These are phyloP conservation scores for Colletotrichum lentis DNA, from an alignment of 2,329 filamentous ascomycete species.

Conservation along the genomic window DNA sequence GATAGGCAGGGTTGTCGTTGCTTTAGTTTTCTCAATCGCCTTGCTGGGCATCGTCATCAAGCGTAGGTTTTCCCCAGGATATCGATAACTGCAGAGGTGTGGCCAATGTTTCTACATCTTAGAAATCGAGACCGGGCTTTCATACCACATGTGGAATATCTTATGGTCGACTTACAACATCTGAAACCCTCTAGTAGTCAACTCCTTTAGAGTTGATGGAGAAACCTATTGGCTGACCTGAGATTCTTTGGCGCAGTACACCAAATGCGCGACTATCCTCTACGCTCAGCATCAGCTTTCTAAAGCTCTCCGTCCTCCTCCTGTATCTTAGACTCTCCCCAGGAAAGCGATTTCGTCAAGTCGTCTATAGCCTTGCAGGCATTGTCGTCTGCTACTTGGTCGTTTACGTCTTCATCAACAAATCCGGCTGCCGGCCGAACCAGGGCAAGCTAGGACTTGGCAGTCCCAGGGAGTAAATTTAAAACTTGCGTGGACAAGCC, in stretches of 20 bases:
- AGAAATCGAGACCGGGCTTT: conserved; percentile 44
- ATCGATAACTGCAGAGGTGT: background rate
- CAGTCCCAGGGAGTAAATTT: background rate
- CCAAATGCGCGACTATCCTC: conserved; percentile 3
- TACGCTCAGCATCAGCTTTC: conserved; percentile 31
- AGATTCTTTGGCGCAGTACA: background rate
- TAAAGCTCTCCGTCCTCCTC: conserved; percentile 32
- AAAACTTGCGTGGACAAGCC: conserved; percentile 20
- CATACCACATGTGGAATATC: conserved; percentile 45
- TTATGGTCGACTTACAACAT: conserved; percentile 13
- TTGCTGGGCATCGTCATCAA: conserved; percentile 41
- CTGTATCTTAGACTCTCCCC: conserved; percentile 26
- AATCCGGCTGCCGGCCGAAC: conserved; percentile 14
- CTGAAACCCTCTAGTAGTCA: background rate
- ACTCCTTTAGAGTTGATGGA: background rate
- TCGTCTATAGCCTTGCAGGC: conserved; percentile 42
- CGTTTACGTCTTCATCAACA: conserved; percentile 35
- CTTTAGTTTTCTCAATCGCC: conserved; percentile 41
- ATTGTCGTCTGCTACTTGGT: conserved; percentile 46
- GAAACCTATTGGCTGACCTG: background rate
- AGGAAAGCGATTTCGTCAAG: conserved; percentile 31
- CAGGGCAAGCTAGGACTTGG: conserved; percentile 14
- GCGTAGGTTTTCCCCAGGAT: conserved; percentile 36
- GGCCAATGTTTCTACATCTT: no score
- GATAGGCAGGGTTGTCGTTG: conserved; percentile 39